phyloP scores from a whole-genome alignment of 179 eudicot species.

The Sideroxylon spinosum region DNA sequence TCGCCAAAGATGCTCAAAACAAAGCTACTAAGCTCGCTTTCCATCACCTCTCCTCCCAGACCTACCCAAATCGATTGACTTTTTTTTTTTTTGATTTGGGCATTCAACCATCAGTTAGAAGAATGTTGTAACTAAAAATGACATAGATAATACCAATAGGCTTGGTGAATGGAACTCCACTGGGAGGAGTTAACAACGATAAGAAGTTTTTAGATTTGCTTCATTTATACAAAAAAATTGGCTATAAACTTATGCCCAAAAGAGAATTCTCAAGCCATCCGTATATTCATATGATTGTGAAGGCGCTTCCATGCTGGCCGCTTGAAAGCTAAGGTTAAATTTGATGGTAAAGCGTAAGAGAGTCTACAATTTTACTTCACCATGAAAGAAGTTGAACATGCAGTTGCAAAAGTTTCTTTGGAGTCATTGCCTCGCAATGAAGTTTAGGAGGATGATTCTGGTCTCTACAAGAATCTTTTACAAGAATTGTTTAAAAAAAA shows the following conservation, averaged over 20 bases:
- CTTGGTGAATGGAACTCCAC: too few relatives aligned
- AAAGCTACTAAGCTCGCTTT: slow-evolving; percentile 27
- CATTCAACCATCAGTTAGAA: too few relatives aligned
- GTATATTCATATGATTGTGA: slow-evolving; percentile 46
- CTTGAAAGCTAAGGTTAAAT: too few relatives aligned
- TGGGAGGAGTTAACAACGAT: too few relatives aligned
- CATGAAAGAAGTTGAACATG: slow-evolving; percentile 79
- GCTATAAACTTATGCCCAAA: slow-evolving; percentile 63
- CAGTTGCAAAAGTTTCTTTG: slow-evolving; percentile 87
- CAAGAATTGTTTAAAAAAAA: too few relatives aligned
- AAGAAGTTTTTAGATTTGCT: not conserved
- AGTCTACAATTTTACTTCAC: slow-evolving; percentile 47
- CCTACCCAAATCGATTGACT: too few relatives aligned
- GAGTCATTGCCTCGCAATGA: too few relatives aligned
- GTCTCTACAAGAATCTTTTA: too few relatives aligned
- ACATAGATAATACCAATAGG: too few relatives aligned
- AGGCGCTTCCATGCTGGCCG: slow-evolving; percentile 57
- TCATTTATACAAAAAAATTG: slow-evolving; percentile 54
- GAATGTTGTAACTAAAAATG: too few relatives aligned
- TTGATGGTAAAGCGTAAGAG: slow-evolving; percentile 51
- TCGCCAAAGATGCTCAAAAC: slow-evolving; percentile 30
- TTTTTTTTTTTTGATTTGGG: too few relatives aligned
- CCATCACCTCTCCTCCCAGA: not conserved
- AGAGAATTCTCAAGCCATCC: slow-evolving; percentile 49
- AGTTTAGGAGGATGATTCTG: too few relatives aligned